Conservation (phyloP, 179 eudicot genomes). For the Sideroxylon spinosum region DNA sequence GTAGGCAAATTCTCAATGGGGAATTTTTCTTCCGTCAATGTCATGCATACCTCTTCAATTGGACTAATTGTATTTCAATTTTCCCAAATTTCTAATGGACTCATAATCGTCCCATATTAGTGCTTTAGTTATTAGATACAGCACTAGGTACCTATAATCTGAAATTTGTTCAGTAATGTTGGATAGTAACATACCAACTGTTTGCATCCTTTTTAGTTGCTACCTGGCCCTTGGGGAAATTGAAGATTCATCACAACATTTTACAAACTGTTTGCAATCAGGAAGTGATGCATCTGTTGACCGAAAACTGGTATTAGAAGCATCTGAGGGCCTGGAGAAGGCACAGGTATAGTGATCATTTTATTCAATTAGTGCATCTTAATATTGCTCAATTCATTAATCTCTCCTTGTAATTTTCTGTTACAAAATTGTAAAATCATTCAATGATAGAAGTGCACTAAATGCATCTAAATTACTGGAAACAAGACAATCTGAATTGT, state of each 20-base stretch:
- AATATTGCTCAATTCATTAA: neutral
- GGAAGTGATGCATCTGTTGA: slow-evolving; percentile 53
- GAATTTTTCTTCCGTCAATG: no score
- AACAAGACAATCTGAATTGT: neutral
- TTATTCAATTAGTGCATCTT: no score
- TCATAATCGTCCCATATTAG: neutral
- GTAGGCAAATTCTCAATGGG: no score
- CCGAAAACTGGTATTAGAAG: slow-evolving; percentile 58
- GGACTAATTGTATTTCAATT: no score
- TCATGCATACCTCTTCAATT: no score
- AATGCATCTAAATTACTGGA: neutral
- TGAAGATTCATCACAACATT: slow-evolving; percentile 63
- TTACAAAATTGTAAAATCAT: neutral
- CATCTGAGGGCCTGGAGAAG: slow-evolving; percentile 85
- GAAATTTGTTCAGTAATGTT: neutral
- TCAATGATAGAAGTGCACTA: neutral
- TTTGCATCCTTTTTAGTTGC: slow-evolving; percentile 42
- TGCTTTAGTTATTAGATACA: neutral
- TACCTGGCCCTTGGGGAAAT: slow-evolving; percentile 86
- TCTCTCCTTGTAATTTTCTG: neutral
- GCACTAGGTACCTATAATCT: neutral
- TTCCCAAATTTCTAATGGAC: neutral
- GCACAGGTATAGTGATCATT: slow-evolving; percentile 54
- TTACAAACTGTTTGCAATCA: slow-evolving; percentile 55
- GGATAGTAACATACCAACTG: neutral